Evolutionary conservation across 2,329 filamentous ascomycete species (phyloP), one percentile per base, ranked within the genome.

Genomic region (Ophioceras dolichostomum): DNA sequence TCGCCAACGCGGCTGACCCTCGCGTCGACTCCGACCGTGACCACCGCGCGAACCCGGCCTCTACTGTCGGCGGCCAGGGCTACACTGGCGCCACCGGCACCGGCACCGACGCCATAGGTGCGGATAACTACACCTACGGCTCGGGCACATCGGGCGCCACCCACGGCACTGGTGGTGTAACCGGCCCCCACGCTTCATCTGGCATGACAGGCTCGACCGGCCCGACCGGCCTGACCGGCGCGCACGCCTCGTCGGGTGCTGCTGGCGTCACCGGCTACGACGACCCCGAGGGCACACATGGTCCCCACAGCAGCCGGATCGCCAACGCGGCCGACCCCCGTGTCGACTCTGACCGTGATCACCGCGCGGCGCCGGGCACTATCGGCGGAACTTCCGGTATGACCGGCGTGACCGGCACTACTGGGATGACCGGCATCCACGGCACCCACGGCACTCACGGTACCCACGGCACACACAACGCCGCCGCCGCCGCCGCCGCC

Each of bases 1-100:
- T 55, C 10, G 56, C 58, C 36, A 70, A 72, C 52, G 62, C 65
- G 20, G 42, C 57, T 10, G 68, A 73, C 44, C 67, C 67, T 16
- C 56, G 65, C 14, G 58, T 67, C 34, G 64, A 68, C 42, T 63
- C 60, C 10, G 62, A 68, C 47, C 52, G 61, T 21, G 60, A 61
- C 42, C 20, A 48, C 43, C 32, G 45, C 45, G 42, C 37, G 7
- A 37, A 37, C 16, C 37, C 27, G 19, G 39, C 39, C 3, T 40
- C 38, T 12, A 39, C 42, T 12, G 12, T 41, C 17, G 40, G 40
- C 2, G 41, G 39, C 20, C 32, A 31, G 34, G 14, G 24, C 29
- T 42, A 42, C 41, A 43, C 44, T 36, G 43, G 43, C 36, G 36
- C 41, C 30, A 41, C 45, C 41, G 44, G 45, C 41, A 43, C 43